These are phyloP conservation scores for Monilinia laxa DNA, from an alignment of 2,329 filamentous ascomycete genomes.

Conservation along the genomic window DNA sequence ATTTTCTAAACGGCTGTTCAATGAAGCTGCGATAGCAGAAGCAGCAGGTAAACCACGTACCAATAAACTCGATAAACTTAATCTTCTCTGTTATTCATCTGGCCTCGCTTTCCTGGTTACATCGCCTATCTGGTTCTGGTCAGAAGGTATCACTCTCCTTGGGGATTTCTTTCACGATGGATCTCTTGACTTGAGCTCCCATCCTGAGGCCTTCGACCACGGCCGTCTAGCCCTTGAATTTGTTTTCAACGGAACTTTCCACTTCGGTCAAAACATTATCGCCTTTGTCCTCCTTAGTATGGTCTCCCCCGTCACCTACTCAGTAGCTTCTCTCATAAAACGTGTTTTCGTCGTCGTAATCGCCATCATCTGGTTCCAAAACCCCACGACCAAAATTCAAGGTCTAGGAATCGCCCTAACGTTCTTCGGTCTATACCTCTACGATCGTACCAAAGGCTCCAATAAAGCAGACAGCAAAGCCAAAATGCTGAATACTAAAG, in stretches of 20 bases:
- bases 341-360: constrained; percentile 95
- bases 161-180: constrained; percentile 79
- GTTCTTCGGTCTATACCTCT: constrained; percentile 89
- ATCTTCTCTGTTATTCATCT: constrained; percentile 95
- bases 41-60: constrained; percentile 65
- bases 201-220: constrained; percentile 68
- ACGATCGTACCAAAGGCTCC: constrained; percentile 86
- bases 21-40: constrained; percentile 84
- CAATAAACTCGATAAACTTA: constrained; percentile 92
- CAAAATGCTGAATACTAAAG: constrained; percentile 57
- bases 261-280: constrained; percentile 94
- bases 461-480: constrained; percentile 84
- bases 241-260: constrained; percentile 93
- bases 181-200: constrained; percentile 60
- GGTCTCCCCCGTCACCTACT: constrained; percentile 95
- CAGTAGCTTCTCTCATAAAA: constrained; percentile 93
- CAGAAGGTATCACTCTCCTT: constrained; percentile 77
- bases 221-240: constrained; percentile 79
- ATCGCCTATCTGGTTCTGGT: constrained; percentile 88
- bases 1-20: constrained; percentile 96
- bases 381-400: constrained; percentile 78
- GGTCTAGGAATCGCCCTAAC: constrained; percentile 83
- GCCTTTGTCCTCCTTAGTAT: constrained; percentile 90
- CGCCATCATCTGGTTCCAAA: constrained; percentile 95
- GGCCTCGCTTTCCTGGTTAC: constrained; percentile 88